Percentiles rank a stretch among this genome's conserved stretches.
These are phyloP conservation scores for Beauveria varroae DNA, from an alignment of 2,329 filamentous ascomycete genomes.

Conservation along the genomic window DNA sequence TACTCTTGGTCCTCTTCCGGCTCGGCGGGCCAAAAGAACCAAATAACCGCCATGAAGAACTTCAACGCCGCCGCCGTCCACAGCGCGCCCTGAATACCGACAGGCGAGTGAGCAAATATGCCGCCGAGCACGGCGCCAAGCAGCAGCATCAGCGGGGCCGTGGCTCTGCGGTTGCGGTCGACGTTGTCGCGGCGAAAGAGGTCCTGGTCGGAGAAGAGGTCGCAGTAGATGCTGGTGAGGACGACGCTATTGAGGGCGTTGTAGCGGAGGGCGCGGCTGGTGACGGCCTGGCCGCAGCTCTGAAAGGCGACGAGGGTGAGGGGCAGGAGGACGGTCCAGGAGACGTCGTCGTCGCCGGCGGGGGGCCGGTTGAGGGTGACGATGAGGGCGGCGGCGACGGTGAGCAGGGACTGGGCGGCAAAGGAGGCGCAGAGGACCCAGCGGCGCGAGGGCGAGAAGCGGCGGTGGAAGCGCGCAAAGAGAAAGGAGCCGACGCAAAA, in stretches of 20 bases:
- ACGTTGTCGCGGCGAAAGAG: conserved; percentile 37
- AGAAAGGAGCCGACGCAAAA: conserved; percentile 68
- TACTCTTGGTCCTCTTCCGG: conserved; percentile 22
- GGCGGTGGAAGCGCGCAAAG: conserved; percentile 62
- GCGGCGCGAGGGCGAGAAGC: conserved; percentile 51
- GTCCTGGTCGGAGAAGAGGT: conserved; percentile 60
- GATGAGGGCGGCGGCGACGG: conserved; percentile 44
- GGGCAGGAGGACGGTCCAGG: conserved; percentile 57
- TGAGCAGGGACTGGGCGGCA: conserved; percentile 41
- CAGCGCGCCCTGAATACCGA: conserved; percentile 46
- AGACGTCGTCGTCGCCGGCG: conserved; percentile 33
- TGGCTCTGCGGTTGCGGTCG: conserved; percentile 43
- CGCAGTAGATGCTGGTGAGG: conserved; percentile 74
- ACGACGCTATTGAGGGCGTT: conserved; percentile 71
- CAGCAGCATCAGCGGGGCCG: conserved; percentile 41
- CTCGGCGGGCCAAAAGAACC: conserved; percentile 54
- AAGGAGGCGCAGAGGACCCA: conserved; percentile 60
- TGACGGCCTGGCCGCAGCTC: conserved; percentile 70
- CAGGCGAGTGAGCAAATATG: conserved; percentile 36
- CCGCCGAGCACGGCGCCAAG: conserved; percentile 44
- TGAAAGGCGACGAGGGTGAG: conserved; percentile 68
- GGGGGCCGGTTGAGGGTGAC: conserved; percentile 39
- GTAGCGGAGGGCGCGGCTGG: conserved; percentile 60
- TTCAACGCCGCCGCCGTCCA: conserved; percentile 56
- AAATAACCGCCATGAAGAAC: conserved; percentile 45